phyloP scores from a whole-genome alignment of 345 rosid species.

The Noccaea caerulescens region DNA sequence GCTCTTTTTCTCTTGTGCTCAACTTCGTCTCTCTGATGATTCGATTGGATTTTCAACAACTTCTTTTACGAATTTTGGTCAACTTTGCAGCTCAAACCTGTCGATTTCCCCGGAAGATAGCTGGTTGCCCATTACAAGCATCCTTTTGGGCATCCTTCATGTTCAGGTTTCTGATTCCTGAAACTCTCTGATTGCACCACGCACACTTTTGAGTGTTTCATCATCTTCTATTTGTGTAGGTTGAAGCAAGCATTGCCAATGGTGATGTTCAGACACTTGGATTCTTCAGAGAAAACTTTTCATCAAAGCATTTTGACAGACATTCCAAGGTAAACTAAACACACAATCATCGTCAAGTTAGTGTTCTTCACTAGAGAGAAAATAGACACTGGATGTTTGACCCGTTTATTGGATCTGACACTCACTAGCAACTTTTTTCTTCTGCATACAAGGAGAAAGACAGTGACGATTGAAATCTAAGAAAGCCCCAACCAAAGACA shows the following conservation, averaged over 20 bases:
- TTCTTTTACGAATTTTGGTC: not conserved
- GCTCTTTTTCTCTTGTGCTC: too few species aligned
- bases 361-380: not conserved
- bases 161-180: slow-evolving; percentile 65
- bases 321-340: slow-evolving; percentile 48
- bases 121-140: slow-evolving; percentile 95
- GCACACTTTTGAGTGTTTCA: slow-evolving; percentile 8
- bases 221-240: slow-evolving; percentile 47
- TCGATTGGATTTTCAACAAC: not conserved
- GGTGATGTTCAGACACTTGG: slow-evolving; percentile 75
- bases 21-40: not conserved
- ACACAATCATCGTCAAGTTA: not conserved
- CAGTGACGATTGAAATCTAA: slow-evolving; percentile 44
- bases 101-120: slow-evolving; percentile 86
- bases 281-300: slow-evolving; percentile 51
- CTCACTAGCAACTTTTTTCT: slow-evolving; percentile 3
- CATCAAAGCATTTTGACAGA: slow-evolving; percentile 46
- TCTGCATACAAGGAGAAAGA: slow-evolving; percentile 44
- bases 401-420: not conserved
- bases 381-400: not conserved
- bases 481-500: slow-evolving; percentile 16
- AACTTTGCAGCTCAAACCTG: slow-evolving; percentile 65
- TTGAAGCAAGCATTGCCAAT: slow-evolving; percentile 81
- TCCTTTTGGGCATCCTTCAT: slow-evolving; percentile 76
- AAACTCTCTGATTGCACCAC: not conserved